Evolutionary conservation across 116 monocot species (phyloP).

Genomic region (Trichopus zeylanicus): DNA sequence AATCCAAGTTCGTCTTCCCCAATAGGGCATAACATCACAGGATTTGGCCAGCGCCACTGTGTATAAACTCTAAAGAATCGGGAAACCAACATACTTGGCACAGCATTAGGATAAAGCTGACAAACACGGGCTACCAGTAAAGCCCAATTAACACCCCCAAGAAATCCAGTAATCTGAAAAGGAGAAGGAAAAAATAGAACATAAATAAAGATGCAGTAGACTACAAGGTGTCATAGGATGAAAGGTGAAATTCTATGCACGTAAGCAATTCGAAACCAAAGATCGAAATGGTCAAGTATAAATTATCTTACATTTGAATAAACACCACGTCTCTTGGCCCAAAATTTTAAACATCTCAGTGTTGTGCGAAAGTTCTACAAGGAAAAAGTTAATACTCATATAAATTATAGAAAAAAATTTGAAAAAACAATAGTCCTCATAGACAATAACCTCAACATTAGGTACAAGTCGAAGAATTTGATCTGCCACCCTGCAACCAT

Average conservation of each 20-base stretch:
- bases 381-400: neutral
- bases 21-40: slow-evolving; percentile 82
- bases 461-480: slow-evolving; percentile 96
- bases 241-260: too few species aligned
- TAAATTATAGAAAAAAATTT: slow-evolving; percentile 5
- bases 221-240: too few species aligned
- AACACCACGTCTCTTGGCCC: slow-evolving; percentile 93
- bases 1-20: slow-evolving; percentile 91
- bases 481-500: slow-evolving; percentile 96
- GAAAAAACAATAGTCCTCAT: neutral
- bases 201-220: too few species aligned
- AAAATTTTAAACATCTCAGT: slow-evolving; percentile 81
- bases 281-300: neutral
- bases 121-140: slow-evolving; percentile 85
- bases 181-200: neutral
- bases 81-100: slow-evolving; percentile 85
- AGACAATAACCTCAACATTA: slow-evolving; percentile 55
- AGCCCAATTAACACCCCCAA: slow-evolving; percentile 98
- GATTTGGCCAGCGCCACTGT: slow-evolving; percentile 98
- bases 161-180: slow-evolving; percentile 88
- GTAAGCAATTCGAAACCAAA: too few species aligned
- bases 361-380: slow-evolving; percentile 78
- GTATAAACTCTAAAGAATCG: slow-evolving; percentile 98
- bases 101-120: slow-evolving; percentile 95
- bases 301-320: slow-evolving; percentile 76